A percentile compares a stretch with the other conserved stretches of the same genome.
These are phyloP conservation scores for Auxenochlorella pyrenoidosa DNA, from an alignment of 139 green algal species.

Conservation along the genomic window DNA sequence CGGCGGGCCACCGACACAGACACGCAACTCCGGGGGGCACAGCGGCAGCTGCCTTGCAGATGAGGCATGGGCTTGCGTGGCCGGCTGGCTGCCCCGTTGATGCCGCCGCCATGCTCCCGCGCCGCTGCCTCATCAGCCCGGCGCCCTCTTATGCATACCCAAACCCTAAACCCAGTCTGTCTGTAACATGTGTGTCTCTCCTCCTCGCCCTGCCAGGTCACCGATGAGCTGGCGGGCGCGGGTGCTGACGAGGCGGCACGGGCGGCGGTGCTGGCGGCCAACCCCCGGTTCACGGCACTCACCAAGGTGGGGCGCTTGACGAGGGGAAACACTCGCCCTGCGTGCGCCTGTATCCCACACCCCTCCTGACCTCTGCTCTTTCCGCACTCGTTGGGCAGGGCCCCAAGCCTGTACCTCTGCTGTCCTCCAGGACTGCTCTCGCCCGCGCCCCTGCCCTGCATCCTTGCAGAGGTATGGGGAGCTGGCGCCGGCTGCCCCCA, in stretches of 20 bases:
- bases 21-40: no score
- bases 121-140: no score
- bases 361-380: background rate
- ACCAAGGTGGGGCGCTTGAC: background rate
- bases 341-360: no score
- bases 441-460: background rate
- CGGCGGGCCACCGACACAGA: no score
- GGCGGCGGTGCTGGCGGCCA: background rate
- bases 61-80: no score
- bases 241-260: background rate
- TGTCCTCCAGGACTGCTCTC: no score
- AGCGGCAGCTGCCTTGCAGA: background rate
- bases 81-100: no score
- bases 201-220: background rate
- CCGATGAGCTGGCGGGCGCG: conserved; percentile 32
- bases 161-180: no score
- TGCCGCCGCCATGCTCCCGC: no score
- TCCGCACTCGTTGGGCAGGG: background rate
- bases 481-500: conserved; percentile 7
- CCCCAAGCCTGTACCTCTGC: background rate
- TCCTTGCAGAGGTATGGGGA: conserved; percentile 29
- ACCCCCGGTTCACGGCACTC: conserved; percentile 31
- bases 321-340: no score
- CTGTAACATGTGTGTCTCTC: background rate
- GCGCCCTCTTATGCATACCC: no score